Base-by-base conservation (phyloP, 2,329 filamentous ascomycete species). In the Fusarium liriodendri region DNA sequence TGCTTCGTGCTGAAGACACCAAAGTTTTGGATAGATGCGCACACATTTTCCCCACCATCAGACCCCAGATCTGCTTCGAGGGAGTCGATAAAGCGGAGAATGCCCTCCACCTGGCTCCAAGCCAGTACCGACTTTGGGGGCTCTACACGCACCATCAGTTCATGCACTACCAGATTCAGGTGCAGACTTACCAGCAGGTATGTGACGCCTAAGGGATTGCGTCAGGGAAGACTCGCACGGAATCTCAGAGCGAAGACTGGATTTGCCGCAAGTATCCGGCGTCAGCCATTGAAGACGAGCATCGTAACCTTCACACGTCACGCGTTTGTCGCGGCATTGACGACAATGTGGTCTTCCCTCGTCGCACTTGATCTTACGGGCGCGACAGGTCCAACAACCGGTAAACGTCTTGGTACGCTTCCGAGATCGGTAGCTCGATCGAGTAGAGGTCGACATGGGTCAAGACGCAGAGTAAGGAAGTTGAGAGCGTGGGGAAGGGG, bases 331-430 rank as follows among this genome's bases (percentile, higher is more conserved):
- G 29, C 71, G 75, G 73, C 82, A 84, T 67, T 83, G 80, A 33
- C 75, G 60, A 61, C 82, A 84, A 11, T 70, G 72, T 3, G 82
- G 82, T 29, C 76, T 78, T 35, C 72, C 75, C 74, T 83, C 82
- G 64, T 84, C 82, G 61, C 81, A 83, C 74, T 83, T 84, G 74
- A 83, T 79, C 69, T 81, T 80, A 20, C 82, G 78, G 35, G 79
- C 72, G 20, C 82, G 82, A 68, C 82, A 84, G 8, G 81, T 82
- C 81, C 81, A 83, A 65, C 82, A 83, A 13, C 82, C 82, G 4
- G 75, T 77, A 64, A 80, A 79, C 4, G 75, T 79, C 67, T 80
- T 80, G 38, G 67, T 76, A 22, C 75, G 71, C 32, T 78, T 79
- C 22, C 71, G 54, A 14, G 54, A 57, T 57, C 22, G 54, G 54